Base-by-base conservation (phyloP, 2,329 filamentous ascomycete species). In the Lecanosticta acicola region DNA sequence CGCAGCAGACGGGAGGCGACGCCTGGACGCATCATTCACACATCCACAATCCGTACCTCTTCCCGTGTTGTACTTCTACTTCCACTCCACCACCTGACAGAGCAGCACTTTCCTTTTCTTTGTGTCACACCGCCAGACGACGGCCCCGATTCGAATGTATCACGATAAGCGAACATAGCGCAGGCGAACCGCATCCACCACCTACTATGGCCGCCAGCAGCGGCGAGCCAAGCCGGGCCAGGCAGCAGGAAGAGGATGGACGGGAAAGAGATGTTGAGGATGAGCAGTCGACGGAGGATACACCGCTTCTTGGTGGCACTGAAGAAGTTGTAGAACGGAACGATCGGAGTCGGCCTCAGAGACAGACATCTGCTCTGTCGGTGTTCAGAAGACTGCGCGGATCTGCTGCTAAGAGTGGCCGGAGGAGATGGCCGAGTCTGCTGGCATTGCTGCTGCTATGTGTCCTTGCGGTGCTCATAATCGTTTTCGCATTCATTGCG, bases 401-500 rank as follows among this genome's bases (percentile, higher is more conserved):
- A 13, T 16, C 37, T 8, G 26, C 39, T 14, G 38, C 38, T 33
- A 72, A 68, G 46, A 65, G 62, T 32, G 61, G 68, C 46, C 66
- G 68, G 53, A 71, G 82, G 70, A 39, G 54, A 55, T 94, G 87
- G 87, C 84, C 87, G 7, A 91, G 85, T 32, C 72, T 88, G 24
- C 74, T 94, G 32, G 84, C 90, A 21, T 79, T 95, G 50, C 56
- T 76, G 1, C 46, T 84, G 2, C 69, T 97, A 7, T 84, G 77
- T 39, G 55, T 79, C 1, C 59, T 82, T 4, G 73, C 84, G 4
- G 58, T 91, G 17, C 64, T 75, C 20, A 87, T 94, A 56, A 81
- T 96, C 48, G 68, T 85, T 13, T 71, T 91, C 45, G 87, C 83
- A 13, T 95, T 95, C 68, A 78, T 94, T 43, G 79, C 85, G 0